These are phyloP conservation scores for Globisporangium camurandrum DNA, from an alignment of 352 stramenopile genomes.

Conservation along the genomic window DNA sequence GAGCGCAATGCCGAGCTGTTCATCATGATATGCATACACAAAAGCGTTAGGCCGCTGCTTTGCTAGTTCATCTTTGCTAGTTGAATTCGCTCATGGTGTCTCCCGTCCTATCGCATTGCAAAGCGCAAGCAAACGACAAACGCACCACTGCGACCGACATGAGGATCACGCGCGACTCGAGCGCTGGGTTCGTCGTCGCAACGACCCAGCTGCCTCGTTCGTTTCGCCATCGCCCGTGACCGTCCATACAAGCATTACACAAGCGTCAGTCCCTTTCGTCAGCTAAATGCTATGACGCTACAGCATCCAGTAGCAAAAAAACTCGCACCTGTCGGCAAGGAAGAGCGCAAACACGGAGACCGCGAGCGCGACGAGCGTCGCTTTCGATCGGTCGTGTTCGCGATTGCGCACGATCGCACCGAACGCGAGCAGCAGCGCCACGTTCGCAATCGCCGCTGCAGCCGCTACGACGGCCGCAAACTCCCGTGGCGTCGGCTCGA, in stretches of 20 bases:
- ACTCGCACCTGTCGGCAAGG: conserved; percentile 57
- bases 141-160: conserved; percentile 69
- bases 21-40: too few relatives aligned
- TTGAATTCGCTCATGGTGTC: too few relatives aligned
- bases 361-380: conserved; percentile 38
- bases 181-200: conserved; percentile 38
- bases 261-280: too few relatives aligned
- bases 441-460: conserved; percentile 39
- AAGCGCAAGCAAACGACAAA: conserved; percentile 3
- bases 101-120: background rate
- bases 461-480: conserved; percentile 36
- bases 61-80: too few relatives aligned
- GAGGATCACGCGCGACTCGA: conserved; percentile 59
- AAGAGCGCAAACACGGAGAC: conserved; percentile 36
- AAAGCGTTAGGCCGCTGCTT: too few relatives aligned
- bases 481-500: conserved; percentile 32
- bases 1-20: conserved; percentile 61
- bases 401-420: conserved; percentile 34
- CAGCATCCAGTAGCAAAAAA: background rate
- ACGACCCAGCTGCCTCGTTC: conserved; percentile 42
- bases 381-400: conserved; percentile 45
- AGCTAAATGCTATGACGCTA: background rate
- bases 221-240: too few relatives aligned
- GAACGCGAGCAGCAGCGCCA: conserved; percentile 43
- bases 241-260: background rate